Conservation (phyloP, 495 filamentous ascomycete species). For the Filosporella fistucella region DNA sequence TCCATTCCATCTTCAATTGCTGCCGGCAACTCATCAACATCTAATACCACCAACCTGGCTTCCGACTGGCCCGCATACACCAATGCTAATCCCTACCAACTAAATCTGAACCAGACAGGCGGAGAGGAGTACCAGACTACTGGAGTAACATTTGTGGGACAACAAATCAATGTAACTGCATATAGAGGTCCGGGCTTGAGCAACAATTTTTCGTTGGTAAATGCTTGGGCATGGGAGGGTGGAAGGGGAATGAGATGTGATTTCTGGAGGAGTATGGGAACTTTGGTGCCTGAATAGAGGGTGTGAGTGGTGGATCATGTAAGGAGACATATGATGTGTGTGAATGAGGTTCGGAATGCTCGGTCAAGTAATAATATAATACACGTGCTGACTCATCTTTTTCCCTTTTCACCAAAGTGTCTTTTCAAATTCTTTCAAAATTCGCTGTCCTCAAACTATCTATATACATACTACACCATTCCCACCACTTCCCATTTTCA, state of each 20-base stretch:
- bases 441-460: too few species aligned
- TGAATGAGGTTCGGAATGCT: too few species aligned
- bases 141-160: not conserved
- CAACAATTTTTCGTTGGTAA: conserved; percentile 41
- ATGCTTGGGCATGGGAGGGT: conserved; percentile 52
- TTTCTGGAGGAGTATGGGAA: conserved; percentile 48
- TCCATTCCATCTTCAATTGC: conserved; percentile 42
- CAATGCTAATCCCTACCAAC: conserved; percentile 27
- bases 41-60: conserved; percentile 13
- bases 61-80: conserved; percentile 29
- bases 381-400: too few species aligned
- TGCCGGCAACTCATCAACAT: conserved; percentile 19
- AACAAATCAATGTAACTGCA: conserved; percentile 14
- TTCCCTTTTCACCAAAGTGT: too few species aligned
- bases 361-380: too few species aligned
- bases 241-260: conserved; percentile 50
- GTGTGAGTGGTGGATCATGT: not conserved
- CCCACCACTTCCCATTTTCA: too few species aligned
- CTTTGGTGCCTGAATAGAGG: conserved; percentile 32
- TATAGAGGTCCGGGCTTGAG: conserved; percentile 39
- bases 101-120: conserved; percentile 54
- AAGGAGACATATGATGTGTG: too few species aligned
- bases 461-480: too few species aligned
- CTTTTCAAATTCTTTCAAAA: too few species aligned
- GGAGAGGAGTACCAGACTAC: conserved; percentile 29